phyloP scores from a whole-genome alignment of 805 yeast species.

The Hyphopichia homilentoma region DNA sequence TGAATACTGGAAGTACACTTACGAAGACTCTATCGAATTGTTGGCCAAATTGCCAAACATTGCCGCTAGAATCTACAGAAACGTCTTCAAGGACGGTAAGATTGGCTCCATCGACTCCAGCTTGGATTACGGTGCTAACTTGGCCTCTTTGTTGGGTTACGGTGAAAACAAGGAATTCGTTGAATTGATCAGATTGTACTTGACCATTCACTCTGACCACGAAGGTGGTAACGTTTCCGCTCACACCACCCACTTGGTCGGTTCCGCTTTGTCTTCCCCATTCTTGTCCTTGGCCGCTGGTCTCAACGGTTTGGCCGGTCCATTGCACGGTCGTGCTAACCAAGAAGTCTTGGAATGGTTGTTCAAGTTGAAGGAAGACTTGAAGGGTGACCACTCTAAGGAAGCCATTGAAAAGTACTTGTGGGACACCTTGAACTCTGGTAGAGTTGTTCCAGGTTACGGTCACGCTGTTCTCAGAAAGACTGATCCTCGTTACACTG shows the following conservation, averaged over 20 bases:
- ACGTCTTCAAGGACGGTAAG: constrained; percentile 53
- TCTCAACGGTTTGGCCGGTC: constrained; percentile 80
- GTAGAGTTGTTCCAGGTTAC: constrained; percentile 83
- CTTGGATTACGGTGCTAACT: constrained; percentile 72
- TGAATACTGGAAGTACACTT: constrained; percentile 72
- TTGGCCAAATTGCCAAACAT: constrained; percentile 72
- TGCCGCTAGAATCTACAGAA: constrained; percentile 72
- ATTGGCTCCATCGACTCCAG: constrained; percentile 51
- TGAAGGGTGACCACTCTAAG: constrained; percentile 56
- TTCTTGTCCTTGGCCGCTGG: constrained; percentile 76
- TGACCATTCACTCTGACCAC: constrained; percentile 75
- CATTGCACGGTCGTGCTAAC: constrained; percentile 81
- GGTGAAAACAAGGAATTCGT: constrained; percentile 55
- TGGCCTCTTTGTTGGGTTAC: constrained; percentile 62
- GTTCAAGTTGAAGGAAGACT: constrained; percentile 57
- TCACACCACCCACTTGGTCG: constrained; percentile 78
- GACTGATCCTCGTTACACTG: constrained; percentile 79
- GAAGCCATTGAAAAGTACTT: constrained; percentile 60
- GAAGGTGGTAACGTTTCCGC: constrained; percentile 86
- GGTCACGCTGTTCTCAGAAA: constrained; percentile 84
- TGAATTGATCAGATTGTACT: constrained; percentile 68
- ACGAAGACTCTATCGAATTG: constrained; percentile 67
- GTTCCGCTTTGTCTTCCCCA: constrained; percentile 77
- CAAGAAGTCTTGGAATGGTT: constrained; percentile 81
- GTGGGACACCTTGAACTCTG: constrained; percentile 68